Base-by-base conservation (phyloP, 257 asterid species). In the Nicotiana paniculata region DNA sequence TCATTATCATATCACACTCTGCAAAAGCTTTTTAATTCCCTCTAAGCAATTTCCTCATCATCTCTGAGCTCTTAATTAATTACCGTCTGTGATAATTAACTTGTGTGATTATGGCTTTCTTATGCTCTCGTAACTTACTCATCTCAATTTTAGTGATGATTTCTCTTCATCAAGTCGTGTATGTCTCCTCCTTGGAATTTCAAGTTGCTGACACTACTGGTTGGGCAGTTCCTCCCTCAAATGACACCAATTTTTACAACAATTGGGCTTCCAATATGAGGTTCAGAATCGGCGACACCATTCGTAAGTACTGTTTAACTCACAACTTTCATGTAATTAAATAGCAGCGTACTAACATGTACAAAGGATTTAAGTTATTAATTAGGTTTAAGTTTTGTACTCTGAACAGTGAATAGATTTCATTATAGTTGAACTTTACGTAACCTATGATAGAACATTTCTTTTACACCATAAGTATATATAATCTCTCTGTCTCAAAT, bases 181-280 rank as follows among this genome's bases (percentile, higher is more conserved):
- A 9, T 48, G 82, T 54, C 48, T 82, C 82, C 24, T 87, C 90
- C 55, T 78, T 87, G 18, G 93, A 93, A 85, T 91, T 89, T 9
- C 87, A 86, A 72, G 97, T 89, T 2, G 96, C 93, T 0, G 95
- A 86, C 70, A 81, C 85, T 11, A n/a, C 17, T 6, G 95, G 97
- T 18, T 92, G 96, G 98, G 55, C 79, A 11, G 91, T 92, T 9
- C 98, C 97, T 0, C 90, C 82, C 2, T 37, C 79, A 3, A 91
- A 88, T 75, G 84, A 84, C 83, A 87, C 89, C 51, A 72, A 72
- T 12, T 12, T 84, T 37, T 91, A 86, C 90, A 88, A 93, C 8
- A 51, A 83, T 0, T 93, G 98, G 97, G 98, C 97, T 53, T 93
- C 97, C 2, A 58, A 81, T 8, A 85, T 87, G 83, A 84, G 98